Percentiles rank a stretch among this genome's conserved stretches.
phyloP scores from a whole-genome alignment of 2,329 filamentous ascomycete genomes.

The Tolypocladium ophioglossoides region DNA sequence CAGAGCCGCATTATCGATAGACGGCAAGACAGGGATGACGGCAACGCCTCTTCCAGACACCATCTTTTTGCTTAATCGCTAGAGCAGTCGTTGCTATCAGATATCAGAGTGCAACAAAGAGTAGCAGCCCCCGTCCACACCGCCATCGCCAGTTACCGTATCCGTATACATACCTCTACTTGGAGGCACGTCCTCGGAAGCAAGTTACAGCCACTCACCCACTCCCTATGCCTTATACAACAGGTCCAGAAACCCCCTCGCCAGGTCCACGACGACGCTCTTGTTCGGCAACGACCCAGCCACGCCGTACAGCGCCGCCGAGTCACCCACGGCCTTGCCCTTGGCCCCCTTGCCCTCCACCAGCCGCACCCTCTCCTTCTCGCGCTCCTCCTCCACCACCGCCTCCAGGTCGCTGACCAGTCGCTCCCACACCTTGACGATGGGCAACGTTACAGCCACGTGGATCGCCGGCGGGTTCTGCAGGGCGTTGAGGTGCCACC shows the following conservation, averaged over 20 bases:
- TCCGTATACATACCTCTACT: background rate
- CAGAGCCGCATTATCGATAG: background rate
- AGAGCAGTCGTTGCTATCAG: background rate
- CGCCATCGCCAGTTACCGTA: background rate
- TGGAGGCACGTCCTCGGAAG: background rate
- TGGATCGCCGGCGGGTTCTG: slow-evolving; percentile 90
- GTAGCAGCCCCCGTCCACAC: background rate
- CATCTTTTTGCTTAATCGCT: background rate
- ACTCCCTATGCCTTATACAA: slow-evolving; percentile 72
- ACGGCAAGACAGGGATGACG: background rate
- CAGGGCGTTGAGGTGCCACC: slow-evolving; percentile 93
- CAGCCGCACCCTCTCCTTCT: slow-evolving; percentile 65
- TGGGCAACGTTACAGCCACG: slow-evolving; percentile 83
- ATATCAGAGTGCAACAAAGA: background rate
- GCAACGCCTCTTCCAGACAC: background rate
- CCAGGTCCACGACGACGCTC: slow-evolving; percentile 83
- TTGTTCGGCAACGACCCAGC: slow-evolving; percentile 93
- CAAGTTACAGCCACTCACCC: background rate
- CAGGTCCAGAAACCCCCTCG: slow-evolving; percentile 83
- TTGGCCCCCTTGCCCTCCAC: slow-evolving; percentile 57
- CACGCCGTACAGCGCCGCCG: slow-evolving; percentile 86
- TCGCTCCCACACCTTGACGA: slow-evolving; percentile 69
- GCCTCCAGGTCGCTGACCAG: slow-evolving; percentile 63
- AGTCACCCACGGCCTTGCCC: slow-evolving; percentile 63
- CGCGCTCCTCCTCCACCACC: slow-evolving; percentile 61